Percentiles rank a stretch among this genome's conserved stretches.
Conservation (phyloP, 108 stramenopile species). For the Cylindrotheca fusiformis region DNA sequence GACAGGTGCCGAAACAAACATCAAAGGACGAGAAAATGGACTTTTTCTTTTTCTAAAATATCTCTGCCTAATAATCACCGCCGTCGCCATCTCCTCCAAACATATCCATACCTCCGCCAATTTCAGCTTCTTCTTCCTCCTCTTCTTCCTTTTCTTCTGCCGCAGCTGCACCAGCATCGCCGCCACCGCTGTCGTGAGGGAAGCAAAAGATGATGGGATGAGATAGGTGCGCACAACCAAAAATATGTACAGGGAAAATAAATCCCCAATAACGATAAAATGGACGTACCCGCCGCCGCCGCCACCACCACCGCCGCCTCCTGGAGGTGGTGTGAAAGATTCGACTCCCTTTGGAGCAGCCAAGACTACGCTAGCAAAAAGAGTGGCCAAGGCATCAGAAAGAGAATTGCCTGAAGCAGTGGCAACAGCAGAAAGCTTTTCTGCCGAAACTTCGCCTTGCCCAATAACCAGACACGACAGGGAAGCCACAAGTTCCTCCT, state of each 20-base stretch:
- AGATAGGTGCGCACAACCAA: constrained; percentile 1
- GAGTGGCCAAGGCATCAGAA: constrained; percentile 53
- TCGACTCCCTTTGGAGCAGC: constrained; percentile 36
- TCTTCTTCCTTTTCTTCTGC: constrained; percentile 51
- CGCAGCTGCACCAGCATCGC: constrained; percentile 35
- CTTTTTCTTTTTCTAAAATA: no score
- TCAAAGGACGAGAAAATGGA: no score
- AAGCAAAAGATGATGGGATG: constrained; percentile 2
- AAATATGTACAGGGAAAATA: neutral
- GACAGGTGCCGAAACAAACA: no score
- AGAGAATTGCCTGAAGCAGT: constrained; percentile 68
- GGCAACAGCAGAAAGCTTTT: constrained; percentile 64
- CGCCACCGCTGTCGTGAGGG: constrained; percentile 34
- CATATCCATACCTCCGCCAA: constrained; percentile 47
- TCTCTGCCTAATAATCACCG: constrained; percentile 49
- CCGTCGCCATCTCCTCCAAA: constrained; percentile 60
- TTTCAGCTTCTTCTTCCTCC: constrained; percentile 57
- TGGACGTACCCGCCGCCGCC: constrained; percentile 21
- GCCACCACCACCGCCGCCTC: constrained; percentile 73
- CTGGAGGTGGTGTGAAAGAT: constrained; percentile 43
- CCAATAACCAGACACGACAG: constrained; percentile 70
- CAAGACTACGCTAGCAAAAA: constrained; percentile 64
- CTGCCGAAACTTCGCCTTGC: constrained; percentile 51
- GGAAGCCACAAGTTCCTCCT: constrained; percentile 84
- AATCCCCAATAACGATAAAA: neutral